Conservation (phyloP, 2,329 filamentous ascomycete species). For the Exophiala alcalophila region DNA sequence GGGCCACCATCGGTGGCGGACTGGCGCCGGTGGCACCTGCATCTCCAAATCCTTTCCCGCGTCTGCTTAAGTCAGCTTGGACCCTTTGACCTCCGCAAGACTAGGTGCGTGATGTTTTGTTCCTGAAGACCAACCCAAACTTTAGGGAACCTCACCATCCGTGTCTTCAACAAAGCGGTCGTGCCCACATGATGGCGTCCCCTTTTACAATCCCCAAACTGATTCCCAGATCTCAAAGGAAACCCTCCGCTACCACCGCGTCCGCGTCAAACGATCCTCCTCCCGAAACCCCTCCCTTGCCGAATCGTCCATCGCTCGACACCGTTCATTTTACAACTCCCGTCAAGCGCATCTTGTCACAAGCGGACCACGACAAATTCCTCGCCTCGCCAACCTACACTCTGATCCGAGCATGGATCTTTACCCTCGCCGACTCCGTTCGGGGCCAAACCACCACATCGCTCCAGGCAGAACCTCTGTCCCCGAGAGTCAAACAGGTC, state of each 20-base stretch:
- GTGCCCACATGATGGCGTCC: no score
- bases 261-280: slow-evolving; percentile 51
- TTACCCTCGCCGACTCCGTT: slow-evolving; percentile 79
- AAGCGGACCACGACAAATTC: slow-evolving; percentile 76
- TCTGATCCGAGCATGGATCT: slow-evolving; percentile 80
- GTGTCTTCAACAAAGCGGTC: no score
- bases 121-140: no score
- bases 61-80: no score
- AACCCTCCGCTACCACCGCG: slow-evolving; percentile 31
- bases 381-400: slow-evolving; percentile 70
- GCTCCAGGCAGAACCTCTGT: slow-evolving; percentile 58
- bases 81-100: no score
- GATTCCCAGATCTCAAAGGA: slow-evolving; percentile 35
- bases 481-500: slow-evolving; percentile 61
- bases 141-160: no score
- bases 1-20: no score
- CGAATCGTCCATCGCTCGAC: slow-evolving; percentile 62
- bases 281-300: slow-evolving; percentile 72
- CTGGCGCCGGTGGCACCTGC: no score
- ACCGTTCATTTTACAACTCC: slow-evolving; percentile 64
- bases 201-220: slow-evolving; percentile 24
- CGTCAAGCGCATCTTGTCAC: slow-evolving; percentile 75
- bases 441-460: slow-evolving; percentile 64
- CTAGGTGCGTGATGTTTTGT: no score
- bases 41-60: no score